Evolutionary conservation across 176 grass and related monocot genomes (phyloP).

Genomic region (Carex myosuroides): DNA sequence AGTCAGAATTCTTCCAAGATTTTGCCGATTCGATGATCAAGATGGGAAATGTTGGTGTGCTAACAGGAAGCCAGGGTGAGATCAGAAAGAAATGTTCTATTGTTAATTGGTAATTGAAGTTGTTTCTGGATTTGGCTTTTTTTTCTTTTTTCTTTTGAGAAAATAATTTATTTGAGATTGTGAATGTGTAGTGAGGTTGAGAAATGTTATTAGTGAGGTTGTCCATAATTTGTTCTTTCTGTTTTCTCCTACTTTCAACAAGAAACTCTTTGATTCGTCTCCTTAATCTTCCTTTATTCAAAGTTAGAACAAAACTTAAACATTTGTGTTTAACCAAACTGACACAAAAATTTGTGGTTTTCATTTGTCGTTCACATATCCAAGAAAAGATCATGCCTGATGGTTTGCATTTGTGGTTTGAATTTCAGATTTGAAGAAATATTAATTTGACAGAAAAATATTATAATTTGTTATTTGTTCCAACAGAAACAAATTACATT

Average conservation of each 20-base stretch:
- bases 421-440: no score
- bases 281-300: neutral
- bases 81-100: constrained; percentile 65
- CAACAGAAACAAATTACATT: no score
- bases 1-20: constrained; percentile 44
- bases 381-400: no score
- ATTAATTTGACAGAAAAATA: no score
- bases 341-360: no score
- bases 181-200: neutral
- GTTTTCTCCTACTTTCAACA: neutral
- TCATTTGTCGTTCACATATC: no score
- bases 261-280: neutral
- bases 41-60: constrained; percentile 51
- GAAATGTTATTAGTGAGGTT: no score
- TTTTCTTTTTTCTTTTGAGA: neutral
- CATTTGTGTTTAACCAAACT: no score
- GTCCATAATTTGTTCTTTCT: neutral
- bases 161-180: neutral
- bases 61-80: constrained; percentile 45
- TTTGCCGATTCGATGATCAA: constrained; percentile 55
- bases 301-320: no score
- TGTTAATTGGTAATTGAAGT: constrained; percentile 9
- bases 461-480: no score
- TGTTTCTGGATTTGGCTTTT: neutral
- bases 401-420: no score